Evolutionary conservation across 2,329 filamentous ascomycete species (phyloP).

Genomic region (Aureobasidium sp.): DNA sequence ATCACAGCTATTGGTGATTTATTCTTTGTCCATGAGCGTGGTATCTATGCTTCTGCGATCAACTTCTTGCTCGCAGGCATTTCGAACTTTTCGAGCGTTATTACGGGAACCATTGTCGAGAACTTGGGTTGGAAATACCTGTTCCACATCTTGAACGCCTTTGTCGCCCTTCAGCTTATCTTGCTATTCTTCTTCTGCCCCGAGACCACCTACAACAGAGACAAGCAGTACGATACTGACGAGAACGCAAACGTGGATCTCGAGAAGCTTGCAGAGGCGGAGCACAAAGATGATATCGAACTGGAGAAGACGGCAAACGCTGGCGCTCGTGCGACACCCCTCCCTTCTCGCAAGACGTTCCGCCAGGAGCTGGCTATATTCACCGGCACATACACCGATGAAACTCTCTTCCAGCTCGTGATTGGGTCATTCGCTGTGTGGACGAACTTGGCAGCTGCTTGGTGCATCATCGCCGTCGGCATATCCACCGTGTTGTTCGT

Average conservation of each 20-base stretch:
- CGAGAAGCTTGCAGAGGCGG: constrained; percentile 10
- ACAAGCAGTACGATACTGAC: constrained; percentile 24
- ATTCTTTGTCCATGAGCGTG: constrained; percentile 33
- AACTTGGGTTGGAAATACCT: constrained; percentile 35
- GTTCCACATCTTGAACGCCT: constrained; percentile 42
- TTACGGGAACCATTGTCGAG: constrained; percentile 30
- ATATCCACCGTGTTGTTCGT: constrained; percentile 39
- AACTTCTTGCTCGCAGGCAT: constrained; percentile 31
- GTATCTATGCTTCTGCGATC: constrained; percentile 29
- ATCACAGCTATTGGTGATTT: constrained; percentile 31
- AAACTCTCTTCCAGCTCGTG: constrained; percentile 32
- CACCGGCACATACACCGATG: constrained; percentile 33
- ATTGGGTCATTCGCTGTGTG: constrained; percentile 44
- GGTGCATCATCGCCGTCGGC: constrained; percentile 43
- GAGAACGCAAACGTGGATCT: constrained; percentile 15
- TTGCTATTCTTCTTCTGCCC: constrained; percentile 45
- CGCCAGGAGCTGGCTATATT: constrained; percentile 32
- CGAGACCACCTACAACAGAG: constrained; percentile 44
- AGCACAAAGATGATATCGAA: background rate
- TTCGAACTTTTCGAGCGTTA: constrained; percentile 32
- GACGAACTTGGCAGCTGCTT: constrained; percentile 46
- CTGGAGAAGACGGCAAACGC: constrained; percentile 2
- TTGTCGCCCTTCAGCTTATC: constrained; percentile 39
- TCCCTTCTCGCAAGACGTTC: background rate
- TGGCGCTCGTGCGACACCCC: constrained; percentile 22